A percentile compares a stretch with the other conserved stretches of the same genome.
Conservation (phyloP, 805 yeast species). For the Saccharomycopsis guyanensis region DNA sequence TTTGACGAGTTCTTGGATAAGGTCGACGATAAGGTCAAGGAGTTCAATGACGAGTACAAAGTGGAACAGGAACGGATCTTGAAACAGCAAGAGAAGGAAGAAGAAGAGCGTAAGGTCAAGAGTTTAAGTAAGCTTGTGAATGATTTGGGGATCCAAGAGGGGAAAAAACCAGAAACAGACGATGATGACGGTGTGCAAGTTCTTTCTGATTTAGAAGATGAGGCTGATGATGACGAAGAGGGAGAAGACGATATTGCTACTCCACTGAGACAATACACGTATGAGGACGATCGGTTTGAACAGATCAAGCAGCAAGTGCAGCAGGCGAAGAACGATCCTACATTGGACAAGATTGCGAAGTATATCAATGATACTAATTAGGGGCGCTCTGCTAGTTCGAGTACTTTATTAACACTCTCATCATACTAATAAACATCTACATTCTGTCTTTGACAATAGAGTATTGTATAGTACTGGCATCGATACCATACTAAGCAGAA, state of each 20-base stretch:
- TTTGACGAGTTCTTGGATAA: constrained; percentile 84
- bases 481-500: too few species aligned
- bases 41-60: constrained; percentile 74
- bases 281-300: constrained; percentile 20
- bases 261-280: constrained; percentile 17
- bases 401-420: constrained; percentile 36
- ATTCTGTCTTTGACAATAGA: too few species aligned
- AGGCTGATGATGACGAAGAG: constrained; percentile 29
- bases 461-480: too few species aligned
- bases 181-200: constrained; percentile 41
- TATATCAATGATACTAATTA: constrained; percentile 17
- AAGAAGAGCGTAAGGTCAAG: constrained; percentile 61
- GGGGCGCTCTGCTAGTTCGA: background rate
- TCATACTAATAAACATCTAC: too few species aligned
- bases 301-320: constrained; percentile 14
- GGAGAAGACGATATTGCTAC: constrained; percentile 13
- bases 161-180: constrained; percentile 28
- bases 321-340: constrained; percentile 9
- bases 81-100: constrained; percentile 69
- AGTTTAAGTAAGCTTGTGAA: constrained; percentile 70
- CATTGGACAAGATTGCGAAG: constrained; percentile 18
- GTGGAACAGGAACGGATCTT: constrained; percentile 79
- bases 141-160: constrained; percentile 66
- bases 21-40: constrained; percentile 81
- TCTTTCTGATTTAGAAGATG: constrained; percentile 46